Percentiles rank a stretch among this genome's conserved stretches.
These are phyloP conservation scores for Xylariaceae sp. DNA, from an alignment of 2,329 filamentous ascomycete genomes.

Conservation along the genomic window DNA sequence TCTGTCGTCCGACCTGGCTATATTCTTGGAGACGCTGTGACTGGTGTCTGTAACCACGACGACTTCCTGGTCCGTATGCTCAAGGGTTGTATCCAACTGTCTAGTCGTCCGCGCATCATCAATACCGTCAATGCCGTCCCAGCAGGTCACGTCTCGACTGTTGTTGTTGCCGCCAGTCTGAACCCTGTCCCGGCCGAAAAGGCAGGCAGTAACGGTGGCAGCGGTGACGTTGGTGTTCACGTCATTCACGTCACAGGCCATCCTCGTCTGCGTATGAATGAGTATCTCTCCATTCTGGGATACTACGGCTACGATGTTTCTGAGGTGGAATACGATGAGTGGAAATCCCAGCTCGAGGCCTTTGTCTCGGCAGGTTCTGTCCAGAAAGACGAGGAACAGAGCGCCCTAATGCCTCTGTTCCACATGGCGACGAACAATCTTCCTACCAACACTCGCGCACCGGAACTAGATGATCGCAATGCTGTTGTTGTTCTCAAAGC, in stretches of 20 bases:
- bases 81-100: slow-evolving; percentile 84
- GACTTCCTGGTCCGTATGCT: slow-evolving; percentile 86
- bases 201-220: too few relatives aligned
- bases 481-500: slow-evolving; percentile 61
- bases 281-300: slow-evolving; percentile 69
- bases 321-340: slow-evolving; percentile 64
- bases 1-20: slow-evolving; percentile 82
- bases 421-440: slow-evolving; percentile 70
- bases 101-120: slow-evolving; percentile 67
- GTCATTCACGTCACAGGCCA: slow-evolving; percentile 79
- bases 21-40: slow-evolving; percentile 69
- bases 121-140: slow-evolving; percentile 92
- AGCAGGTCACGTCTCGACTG: slow-evolving; percentile 76
- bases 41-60: slow-evolving; percentile 75
- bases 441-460: slow-evolving; percentile 66
- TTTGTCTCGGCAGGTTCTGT: slow-evolving; percentile 60
- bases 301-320: slow-evolving; percentile 71
- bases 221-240: slow-evolving; percentile 33
- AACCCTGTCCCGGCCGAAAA: slow-evolving; percentile 47
- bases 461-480: slow-evolving; percentile 72
- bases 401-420: slow-evolving; percentile 72
- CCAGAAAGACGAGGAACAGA: slow-evolving; percentile 60
- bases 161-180: slow-evolving; percentile 73
- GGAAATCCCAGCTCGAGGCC: slow-evolving; percentile 64
- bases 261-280: slow-evolving; percentile 73